These are phyloP conservation scores for Triangularia verruculosa DNA, from an alignment of 2,329 filamentous ascomycete genomes.

Conservation along the genomic window DNA sequence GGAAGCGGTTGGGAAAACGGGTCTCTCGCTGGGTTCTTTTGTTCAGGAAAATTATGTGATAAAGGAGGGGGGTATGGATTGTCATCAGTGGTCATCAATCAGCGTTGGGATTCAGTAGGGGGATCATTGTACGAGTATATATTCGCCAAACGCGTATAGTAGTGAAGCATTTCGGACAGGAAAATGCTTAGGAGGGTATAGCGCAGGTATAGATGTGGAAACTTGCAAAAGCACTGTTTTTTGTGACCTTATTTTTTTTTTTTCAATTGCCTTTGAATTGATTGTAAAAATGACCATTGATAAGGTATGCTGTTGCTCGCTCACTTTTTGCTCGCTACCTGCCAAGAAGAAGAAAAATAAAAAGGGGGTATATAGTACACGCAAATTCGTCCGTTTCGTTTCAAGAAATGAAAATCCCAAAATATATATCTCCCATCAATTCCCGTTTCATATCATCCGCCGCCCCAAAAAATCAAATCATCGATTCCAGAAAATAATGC, in stretches of 20 bases:
- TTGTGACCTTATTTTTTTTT: no score
- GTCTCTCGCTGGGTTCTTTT: not conserved
- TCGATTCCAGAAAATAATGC: no score
- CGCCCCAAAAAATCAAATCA: not conserved
- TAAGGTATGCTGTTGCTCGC: no score
- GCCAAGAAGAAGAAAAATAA: not conserved
- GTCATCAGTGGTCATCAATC: not conserved
- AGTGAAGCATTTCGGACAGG: not conserved
- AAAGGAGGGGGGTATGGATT: not conserved
- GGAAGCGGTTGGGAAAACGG: not conserved
- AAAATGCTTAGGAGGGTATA: no score
- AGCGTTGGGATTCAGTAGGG: not conserved
- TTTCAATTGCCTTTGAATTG: no score
- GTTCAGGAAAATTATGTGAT: not conserved
- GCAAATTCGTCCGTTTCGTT: not conserved
- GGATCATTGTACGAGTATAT: not conserved
- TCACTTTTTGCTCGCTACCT: no score
- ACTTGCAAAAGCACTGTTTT: no score
- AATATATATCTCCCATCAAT: not conserved
- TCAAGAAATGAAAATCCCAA: not conserved
- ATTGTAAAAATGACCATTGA: no score
- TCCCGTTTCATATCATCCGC: not conserved
- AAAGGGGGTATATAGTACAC: not conserved
- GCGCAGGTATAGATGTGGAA: no score
- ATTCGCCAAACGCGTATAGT: not conserved